phyloP scores from a whole-genome alignment of 2,329 filamentous ascomycete genomes.

The Davidsoniella neocaledoniae region DNA sequence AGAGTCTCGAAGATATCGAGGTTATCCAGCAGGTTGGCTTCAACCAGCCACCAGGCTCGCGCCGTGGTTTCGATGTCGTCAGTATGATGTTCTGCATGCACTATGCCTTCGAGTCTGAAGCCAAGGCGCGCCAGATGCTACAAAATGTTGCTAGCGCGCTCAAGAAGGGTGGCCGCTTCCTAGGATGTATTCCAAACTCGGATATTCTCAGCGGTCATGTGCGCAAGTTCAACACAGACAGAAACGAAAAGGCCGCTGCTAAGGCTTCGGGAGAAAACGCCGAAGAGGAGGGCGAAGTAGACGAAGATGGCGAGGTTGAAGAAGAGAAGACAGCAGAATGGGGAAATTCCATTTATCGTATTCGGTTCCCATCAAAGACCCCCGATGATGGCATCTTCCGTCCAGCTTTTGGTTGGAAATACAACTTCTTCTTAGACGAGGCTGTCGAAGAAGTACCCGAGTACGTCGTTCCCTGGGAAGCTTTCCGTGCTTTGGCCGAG shows the following conservation, averaged over 20 bases:
- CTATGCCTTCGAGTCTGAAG: constrained; percentile 89
- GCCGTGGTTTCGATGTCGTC: constrained; percentile 84
- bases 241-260: constrained; percentile 16
- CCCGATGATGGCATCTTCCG: constrained; percentile 81
- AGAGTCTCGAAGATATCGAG: constrained; percentile 63
- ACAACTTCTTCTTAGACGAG: constrained; percentile 90
- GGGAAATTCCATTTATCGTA: constrained; percentile 86
- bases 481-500: constrained; percentile 85
- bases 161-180: constrained; percentile 86
- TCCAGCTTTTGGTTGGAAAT: constrained; percentile 93
- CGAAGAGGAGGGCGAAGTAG: constrained; percentile 20
- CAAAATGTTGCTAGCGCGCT: constrained; percentile 77
- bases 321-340: constrained; percentile 59
- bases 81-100: constrained; percentile 99
- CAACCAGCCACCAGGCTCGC: constrained; percentile 47
- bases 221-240: constrained; percentile 46
- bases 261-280: constrained; percentile 21
- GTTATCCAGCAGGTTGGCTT: constrained; percentile 80
- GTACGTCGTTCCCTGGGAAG: constrained; percentile 96
- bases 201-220: constrained; percentile 72
- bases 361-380: constrained; percentile 70
- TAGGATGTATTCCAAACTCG: constrained; percentile 93
- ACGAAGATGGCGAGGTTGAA: constrained; percentile 33
- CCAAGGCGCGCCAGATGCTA: constrained; percentile 81
- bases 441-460: constrained; percentile 93